Evolutionary conservation across 192 early-diverging fungal species (phyloP).

Genomic region (Backusella mclennaniae): DNA sequence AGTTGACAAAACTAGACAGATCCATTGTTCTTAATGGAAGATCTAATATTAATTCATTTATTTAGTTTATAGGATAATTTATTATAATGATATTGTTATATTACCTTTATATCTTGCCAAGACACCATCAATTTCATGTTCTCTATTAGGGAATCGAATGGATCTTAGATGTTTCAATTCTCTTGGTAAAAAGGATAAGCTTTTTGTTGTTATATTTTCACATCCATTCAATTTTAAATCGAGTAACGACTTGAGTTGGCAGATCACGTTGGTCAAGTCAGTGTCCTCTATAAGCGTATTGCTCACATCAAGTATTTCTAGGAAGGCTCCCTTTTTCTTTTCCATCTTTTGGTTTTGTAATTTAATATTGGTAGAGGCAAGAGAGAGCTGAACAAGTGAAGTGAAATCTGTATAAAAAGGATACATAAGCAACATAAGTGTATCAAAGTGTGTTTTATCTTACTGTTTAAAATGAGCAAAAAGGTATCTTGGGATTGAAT

Average conservation of each 20-base stretch:
- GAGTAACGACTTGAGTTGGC: background rate
- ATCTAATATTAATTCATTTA: conserved; percentile 26
- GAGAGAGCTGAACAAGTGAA: conserved; percentile 10
- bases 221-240: conserved; percentile 8
- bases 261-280: background rate
- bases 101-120: conserved; percentile 38
- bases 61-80: background rate
- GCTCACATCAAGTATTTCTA: conserved; percentile 7
- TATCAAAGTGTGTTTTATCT: background rate
- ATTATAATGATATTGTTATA: background rate
- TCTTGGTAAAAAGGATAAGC: background rate
- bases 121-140: conserved; percentile 45
- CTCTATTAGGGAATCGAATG: conserved; percentile 49
- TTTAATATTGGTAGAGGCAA: conserved; percentile 28
- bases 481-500: conserved; percentile 27
- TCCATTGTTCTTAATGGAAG: conserved; percentile 47
- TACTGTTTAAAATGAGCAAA: conserved; percentile 33
- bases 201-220: background rate
- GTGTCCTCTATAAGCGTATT: background rate
- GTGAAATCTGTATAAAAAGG: conserved; percentile 13
- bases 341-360: conserved; percentile 19
- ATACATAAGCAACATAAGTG: too few relatives aligned
- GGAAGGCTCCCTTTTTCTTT: background rate
- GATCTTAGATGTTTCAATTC: conserved; percentile 31
- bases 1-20: conserved; percentile 38